These are phyloP conservation scores for Blumeriella jaapii DNA, from an alignment of 2,329 filamentous ascomycete species.

Conservation along the genomic window DNA sequence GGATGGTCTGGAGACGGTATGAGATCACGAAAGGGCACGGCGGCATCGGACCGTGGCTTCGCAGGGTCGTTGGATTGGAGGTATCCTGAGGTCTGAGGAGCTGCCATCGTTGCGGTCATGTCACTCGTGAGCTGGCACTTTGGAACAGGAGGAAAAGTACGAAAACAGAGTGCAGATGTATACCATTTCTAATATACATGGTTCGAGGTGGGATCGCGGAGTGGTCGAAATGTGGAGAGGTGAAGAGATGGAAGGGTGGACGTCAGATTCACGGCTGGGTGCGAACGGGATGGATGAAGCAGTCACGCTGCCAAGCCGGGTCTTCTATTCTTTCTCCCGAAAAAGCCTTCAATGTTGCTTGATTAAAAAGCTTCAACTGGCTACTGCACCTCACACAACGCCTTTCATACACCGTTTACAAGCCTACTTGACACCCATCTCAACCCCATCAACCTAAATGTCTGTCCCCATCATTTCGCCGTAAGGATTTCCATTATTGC, in stretches of 20 bases:
- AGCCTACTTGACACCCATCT: no score
- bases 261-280: conserved; percentile 7
- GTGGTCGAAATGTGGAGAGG: conserved; percentile 5
- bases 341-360: no score
- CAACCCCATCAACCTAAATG: background rate
- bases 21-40: conserved; percentile 23
- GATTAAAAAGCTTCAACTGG: no score
- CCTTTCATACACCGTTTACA: no score
- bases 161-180: conserved; percentile 1
- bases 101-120: conserved; percentile 15
- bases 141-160: conserved; percentile 1
- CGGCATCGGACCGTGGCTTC: conserved; percentile 21
- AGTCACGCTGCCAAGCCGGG: conserved; percentile 4
- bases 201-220: conserved; percentile 10
- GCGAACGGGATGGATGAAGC: conserved; percentile 9
- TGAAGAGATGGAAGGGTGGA: conserved; percentile 7
- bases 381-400: no score
- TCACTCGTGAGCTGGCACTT: conserved; percentile 1
- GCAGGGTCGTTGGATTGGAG: conserved; percentile 19
- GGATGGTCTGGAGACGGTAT: conserved; percentile 18
- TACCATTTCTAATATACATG: conserved; percentile 11
- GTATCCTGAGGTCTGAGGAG: conserved; percentile 20
- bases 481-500: background rate
- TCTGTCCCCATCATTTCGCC: conserved; percentile 13
- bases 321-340: background rate